phyloP scores from a whole-genome alignment of 2,329 filamentous ascomycete genomes.

The Penicillium italicum region DNA sequence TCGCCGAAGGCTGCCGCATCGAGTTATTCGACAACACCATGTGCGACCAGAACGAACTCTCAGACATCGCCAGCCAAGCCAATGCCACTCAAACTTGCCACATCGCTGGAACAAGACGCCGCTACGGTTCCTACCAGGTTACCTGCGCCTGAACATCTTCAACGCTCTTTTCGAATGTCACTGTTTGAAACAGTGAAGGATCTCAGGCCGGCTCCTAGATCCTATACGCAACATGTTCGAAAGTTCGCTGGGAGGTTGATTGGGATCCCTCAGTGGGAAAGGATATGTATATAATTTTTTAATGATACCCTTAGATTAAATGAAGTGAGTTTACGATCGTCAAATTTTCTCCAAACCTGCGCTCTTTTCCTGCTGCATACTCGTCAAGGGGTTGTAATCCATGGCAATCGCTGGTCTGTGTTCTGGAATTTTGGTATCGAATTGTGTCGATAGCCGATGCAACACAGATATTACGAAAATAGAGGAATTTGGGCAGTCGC shows the following conservation, averaged over 20 bases:
- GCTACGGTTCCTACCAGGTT: slow-evolving; percentile 24
- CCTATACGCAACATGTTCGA: background rate
- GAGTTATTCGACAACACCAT: slow-evolving; percentile 26
- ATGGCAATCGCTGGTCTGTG: background rate
- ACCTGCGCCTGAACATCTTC: slow-evolving; percentile 12
- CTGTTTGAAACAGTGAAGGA: background rate
- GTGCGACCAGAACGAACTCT: slow-evolving; percentile 21
- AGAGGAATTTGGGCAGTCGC: background rate
- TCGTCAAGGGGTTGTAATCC: background rate
- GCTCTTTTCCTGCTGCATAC: background rate
- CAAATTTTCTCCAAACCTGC: background rate
- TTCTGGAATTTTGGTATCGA: background rate
- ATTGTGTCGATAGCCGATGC: background rate
- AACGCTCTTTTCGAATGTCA: background rate
- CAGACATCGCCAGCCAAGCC: slow-evolving; percentile 14
- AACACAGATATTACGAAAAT: background rate
- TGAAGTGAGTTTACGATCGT: slow-evolving; percentile 6
- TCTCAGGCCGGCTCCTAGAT: background rate
- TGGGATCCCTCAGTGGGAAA: background rate
- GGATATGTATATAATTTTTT: slow-evolving; percentile 6
- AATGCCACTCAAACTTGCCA: slow-evolving; percentile 12
- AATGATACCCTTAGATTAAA: slow-evolving; percentile 11
- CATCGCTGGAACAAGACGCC: slow-evolving; percentile 7
- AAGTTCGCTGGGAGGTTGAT: background rate
- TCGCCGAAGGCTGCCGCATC: slow-evolving; percentile 20